Percentiles rank a stretch among this genome's conserved stretches.
Conservation (phyloP, 2,329 filamentous ascomycete genomes). For the Paecilomyces sp. region DNA sequence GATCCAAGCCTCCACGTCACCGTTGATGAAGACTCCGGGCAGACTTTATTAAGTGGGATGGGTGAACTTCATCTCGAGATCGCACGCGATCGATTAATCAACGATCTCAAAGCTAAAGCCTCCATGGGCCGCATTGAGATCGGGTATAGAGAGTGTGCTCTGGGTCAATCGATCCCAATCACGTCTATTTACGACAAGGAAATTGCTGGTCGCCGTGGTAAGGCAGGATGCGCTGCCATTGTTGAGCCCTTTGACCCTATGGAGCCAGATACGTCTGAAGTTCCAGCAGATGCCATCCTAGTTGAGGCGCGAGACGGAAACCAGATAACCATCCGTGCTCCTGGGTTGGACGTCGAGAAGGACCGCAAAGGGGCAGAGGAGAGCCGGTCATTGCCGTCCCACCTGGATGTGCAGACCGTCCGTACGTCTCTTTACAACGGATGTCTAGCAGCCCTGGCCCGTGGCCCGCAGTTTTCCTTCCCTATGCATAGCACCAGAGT, state of each 20-base stretch:
- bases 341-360: slow-evolving; percentile 37
- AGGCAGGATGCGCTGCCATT: slow-evolving; percentile 64
- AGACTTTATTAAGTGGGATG: slow-evolving; percentile 93
- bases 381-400: slow-evolving; percentile 46
- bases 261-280: slow-evolving; percentile 13
- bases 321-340: slow-evolving; percentile 51
- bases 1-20: slow-evolving; percentile 86
- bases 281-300: slow-evolving; percentile 24
- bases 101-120: slow-evolving; percentile 80
- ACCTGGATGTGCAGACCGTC: slow-evolving; percentile 44
- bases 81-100: slow-evolving; percentile 76
- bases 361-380: slow-evolving; percentile 33
- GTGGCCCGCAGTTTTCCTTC: slow-evolving; percentile 73
- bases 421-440: slow-evolving; percentile 64
- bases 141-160: slow-evolving; percentile 81
- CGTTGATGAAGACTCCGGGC: slow-evolving; percentile 81
- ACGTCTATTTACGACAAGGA: slow-evolving; percentile 67
- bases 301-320: slow-evolving; percentile 61
- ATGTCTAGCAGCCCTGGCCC: slow-evolving; percentile 71
- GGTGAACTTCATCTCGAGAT: slow-evolving; percentile 94
- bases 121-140: slow-evolving; percentile 88
- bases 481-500: slow-evolving; percentile 72
- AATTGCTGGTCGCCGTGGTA: slow-evolving; percentile 71
- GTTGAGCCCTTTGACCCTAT: slow-evolving; percentile 52
- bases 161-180: slow-evolving; percentile 48